Evolutionary conservation across 345 rosid species (phyloP).

Genomic region (Hibiscus trionum): DNA sequence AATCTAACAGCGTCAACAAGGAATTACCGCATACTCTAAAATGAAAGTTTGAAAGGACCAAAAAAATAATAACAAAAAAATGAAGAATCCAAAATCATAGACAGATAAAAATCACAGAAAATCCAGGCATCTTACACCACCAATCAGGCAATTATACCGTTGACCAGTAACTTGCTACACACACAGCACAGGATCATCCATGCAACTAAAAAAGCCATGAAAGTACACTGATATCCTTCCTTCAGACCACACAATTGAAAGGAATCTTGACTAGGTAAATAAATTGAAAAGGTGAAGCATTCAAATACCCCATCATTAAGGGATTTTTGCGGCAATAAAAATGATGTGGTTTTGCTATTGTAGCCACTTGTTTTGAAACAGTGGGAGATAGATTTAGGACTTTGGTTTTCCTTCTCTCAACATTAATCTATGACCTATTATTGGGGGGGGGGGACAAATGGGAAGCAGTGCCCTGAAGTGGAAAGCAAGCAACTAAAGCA

Average conservation of each 20-base stretch:
- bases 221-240: not conserved
- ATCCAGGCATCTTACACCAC: not conserved
- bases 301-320: not conserved
- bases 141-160: not conserved
- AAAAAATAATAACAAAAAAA: not conserved
- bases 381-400: not conserved
- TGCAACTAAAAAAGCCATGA: not conserved
- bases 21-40: not conserved
- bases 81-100: not conserved
- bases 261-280: not conserved
- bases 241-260: not conserved
- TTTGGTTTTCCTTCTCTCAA: not conserved
- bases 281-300: not conserved
- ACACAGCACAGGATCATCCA: not conserved
- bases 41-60: not conserved
- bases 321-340: not conserved
- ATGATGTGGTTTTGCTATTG: not conserved
- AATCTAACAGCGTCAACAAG: constrained; percentile 1
- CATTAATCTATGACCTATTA: not conserved
- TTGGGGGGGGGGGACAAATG: not conserved
- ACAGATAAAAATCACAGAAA: not conserved
- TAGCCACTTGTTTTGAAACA: not conserved
- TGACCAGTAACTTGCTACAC: not conserved
- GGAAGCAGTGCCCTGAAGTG: not conserved
- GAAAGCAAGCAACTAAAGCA: constrained; percentile 2